phyloP scores from a whole-genome alignment of 148 eudicot species.

The Rhododendron griersonianum region DNA sequence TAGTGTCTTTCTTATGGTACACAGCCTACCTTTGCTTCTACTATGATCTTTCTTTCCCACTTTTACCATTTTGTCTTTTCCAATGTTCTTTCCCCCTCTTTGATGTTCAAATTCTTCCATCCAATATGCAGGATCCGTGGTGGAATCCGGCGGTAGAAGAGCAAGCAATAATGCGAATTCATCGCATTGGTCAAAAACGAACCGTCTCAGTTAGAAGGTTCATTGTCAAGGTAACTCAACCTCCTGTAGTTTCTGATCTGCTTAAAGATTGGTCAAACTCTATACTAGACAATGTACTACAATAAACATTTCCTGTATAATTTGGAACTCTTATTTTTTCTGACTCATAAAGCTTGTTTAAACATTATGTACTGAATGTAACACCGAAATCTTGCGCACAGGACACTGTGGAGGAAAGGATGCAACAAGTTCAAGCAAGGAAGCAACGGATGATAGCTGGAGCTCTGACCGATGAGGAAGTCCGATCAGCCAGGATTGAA shows the following conservation, averaged over 20 bases:
- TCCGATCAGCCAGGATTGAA: constrained; percentile 1
- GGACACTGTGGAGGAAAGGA: constrained; percentile 9
- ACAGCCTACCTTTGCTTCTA: neutral
- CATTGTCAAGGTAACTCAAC: constrained; percentile 28
- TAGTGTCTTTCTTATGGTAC: neutral
- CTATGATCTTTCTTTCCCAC: neutral
- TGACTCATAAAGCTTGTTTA: neutral
- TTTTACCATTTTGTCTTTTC: neutral
- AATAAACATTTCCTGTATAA: neutral
- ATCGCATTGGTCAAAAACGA: constrained; percentile 63
- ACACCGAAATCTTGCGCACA: neutral
- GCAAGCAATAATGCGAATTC: constrained; percentile 73
- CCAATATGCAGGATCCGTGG: constrained; percentile 57
- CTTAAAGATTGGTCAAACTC: neutral
- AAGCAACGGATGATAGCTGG: neutral
- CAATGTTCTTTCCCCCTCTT: neutral
- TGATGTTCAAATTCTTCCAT: neutral
- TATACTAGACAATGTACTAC: neutral
- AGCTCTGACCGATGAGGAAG: neutral
- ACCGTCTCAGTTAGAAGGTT: constrained; percentile 63
- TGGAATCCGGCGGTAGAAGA: constrained; percentile 83
- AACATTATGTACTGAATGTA: neutral
- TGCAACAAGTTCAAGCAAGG: neutral
- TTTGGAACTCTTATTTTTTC: neutral
- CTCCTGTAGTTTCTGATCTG: neutral